phyloP scores from a whole-genome alignment of 75 land plant genomes.

The Pseudotsuga menziesii region DNA sequence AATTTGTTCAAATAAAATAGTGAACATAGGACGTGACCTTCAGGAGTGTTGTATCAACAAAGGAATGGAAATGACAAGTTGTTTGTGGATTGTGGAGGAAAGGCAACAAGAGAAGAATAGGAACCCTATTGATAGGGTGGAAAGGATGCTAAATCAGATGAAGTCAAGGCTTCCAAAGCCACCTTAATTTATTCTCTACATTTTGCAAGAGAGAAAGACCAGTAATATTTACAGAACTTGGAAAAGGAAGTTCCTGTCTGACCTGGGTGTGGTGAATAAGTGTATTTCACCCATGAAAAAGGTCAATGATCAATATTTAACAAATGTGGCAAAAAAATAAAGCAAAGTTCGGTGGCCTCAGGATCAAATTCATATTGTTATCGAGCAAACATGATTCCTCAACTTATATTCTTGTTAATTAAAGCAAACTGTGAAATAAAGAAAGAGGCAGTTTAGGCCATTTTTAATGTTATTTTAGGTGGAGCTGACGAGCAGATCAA shows the following conservation, averaged over 20 bases:
- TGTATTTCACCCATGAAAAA: no score
- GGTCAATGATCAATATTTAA: no score
- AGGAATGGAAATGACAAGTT: conserved; percentile 12
- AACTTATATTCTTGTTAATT: no score
- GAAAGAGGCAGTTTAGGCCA: no score
- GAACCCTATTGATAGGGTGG: conserved; percentile 57
- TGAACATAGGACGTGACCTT: conserved; percentile 16
- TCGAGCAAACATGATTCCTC: no score
- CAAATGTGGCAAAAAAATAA: conserved; percentile 89
- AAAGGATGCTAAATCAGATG: conserved; percentile 54
- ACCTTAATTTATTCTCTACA: conserved; percentile 71
- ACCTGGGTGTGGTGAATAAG: conserved; percentile 70
- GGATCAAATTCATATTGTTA: no score
- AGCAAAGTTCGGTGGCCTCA: no score
- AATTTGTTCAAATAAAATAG: no score
- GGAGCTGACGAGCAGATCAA: no score
- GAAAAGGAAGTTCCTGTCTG: conserved; percentile 60
- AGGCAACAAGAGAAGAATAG: conserved; percentile 24
- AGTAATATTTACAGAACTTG: conserved; percentile 71
- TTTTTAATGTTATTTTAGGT: no score
- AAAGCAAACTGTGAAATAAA: no score
- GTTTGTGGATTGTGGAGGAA: conserved; percentile 13
- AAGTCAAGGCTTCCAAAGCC: conserved; percentile 32
- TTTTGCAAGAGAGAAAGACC: conserved; percentile 72
- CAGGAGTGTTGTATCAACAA: conserved; percentile 17